Evolutionary conservation across 495 filamentous ascomycete genomes (phyloP).

Genomic region (Aspergillus indologenus): DNA sequence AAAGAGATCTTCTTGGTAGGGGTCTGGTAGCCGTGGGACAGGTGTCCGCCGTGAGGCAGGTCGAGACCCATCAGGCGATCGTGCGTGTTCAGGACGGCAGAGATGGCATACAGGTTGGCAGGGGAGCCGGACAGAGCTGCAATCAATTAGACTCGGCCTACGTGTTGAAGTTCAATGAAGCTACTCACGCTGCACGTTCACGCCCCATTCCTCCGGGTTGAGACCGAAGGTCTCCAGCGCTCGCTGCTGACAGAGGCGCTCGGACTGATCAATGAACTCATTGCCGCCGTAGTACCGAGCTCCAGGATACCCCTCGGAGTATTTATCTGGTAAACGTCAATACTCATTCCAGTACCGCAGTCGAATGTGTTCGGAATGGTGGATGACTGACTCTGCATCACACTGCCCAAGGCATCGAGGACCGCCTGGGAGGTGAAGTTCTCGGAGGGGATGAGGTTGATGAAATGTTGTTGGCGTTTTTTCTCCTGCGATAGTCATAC

Average conservation of each 20-base stretch:
- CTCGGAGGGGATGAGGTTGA: slow-evolving; percentile 97
- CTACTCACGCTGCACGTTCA: slow-evolving; percentile 88
- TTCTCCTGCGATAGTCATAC: slow-evolving; percentile 66
- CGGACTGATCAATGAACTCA: slow-evolving; percentile 88
- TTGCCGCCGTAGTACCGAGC: slow-evolving; percentile 98
- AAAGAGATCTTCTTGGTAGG: slow-evolving; percentile 98
- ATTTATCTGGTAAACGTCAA: slow-evolving; percentile 68
- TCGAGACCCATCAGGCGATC: slow-evolving; percentile 97
- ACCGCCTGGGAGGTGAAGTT: slow-evolving; percentile 99
- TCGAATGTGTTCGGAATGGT: slow-evolving; percentile 12
- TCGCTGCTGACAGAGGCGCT: slow-evolving; percentile 83
- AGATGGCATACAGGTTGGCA: slow-evolving; percentile 94
- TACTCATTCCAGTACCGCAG: not conserved
- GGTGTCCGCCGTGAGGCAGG: slow-evolving; percentile 91
- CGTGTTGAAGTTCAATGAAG: not conserved
- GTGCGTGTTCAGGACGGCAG: slow-evolving; percentile 84
- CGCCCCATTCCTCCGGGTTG: slow-evolving; percentile 86
- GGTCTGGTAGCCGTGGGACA: slow-evolving; percentile 97
- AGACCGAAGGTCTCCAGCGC: slow-evolving; percentile 84
- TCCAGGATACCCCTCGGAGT: slow-evolving; percentile 97
- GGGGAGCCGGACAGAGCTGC: slow-evolving; percentile 91
- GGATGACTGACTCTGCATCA: slow-evolving; percentile 83
- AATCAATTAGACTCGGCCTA: slow-evolving; percentile 1
- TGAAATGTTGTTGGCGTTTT: slow-evolving; percentile 90
- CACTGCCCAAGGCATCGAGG: slow-evolving; percentile 91